phyloP scores from a whole-genome alignment of 2,329 filamentous ascomycete species.

The Elsinoe perseae region DNA sequence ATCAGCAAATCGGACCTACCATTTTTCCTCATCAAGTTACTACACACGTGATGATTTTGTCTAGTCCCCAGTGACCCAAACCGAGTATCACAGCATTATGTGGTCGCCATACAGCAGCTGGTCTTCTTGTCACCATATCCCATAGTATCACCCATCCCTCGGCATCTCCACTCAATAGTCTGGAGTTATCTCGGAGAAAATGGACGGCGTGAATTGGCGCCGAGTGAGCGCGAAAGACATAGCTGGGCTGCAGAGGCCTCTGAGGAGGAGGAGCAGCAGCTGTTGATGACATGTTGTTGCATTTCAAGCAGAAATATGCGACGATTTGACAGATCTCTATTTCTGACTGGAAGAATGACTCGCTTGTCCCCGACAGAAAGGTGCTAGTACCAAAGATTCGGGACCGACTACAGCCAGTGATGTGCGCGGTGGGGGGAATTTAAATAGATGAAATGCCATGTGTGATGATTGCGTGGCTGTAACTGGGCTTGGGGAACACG shows the following conservation, averaged over 20 bases:
- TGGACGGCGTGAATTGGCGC: conserved; percentile 68
- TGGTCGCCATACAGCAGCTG: conserved; percentile 76
- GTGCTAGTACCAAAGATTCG: conserved; percentile 8
- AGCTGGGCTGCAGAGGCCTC: conserved; percentile 53
- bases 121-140: conserved; percentile 73
- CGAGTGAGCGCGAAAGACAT: conserved; percentile 78
- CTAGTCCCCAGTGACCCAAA: conserved; percentile 60
- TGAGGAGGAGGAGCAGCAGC: no score
- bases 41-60: conserved; percentile 74
- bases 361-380: conserved; percentile 2
- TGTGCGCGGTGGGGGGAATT: background rate
- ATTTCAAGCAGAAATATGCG: background rate
- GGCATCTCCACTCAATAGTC: conserved; percentile 78
- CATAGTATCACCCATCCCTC: conserved; percentile 84
- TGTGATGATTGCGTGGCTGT: conserved; percentile 11
- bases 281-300: conserved; percentile 4
- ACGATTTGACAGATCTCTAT: background rate
- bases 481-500: background rate
- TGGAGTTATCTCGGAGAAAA: conserved; percentile 65
- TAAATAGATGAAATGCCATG: conserved; percentile 13
- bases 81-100: conserved; percentile 72
- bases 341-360: background rate
- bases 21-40: conserved; percentile 12
- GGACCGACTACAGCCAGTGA: conserved; percentile 1
- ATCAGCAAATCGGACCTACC: background rate